Base-by-base conservation (phyloP, 169 alveolate species). In the Babesia bovis region DNA sequence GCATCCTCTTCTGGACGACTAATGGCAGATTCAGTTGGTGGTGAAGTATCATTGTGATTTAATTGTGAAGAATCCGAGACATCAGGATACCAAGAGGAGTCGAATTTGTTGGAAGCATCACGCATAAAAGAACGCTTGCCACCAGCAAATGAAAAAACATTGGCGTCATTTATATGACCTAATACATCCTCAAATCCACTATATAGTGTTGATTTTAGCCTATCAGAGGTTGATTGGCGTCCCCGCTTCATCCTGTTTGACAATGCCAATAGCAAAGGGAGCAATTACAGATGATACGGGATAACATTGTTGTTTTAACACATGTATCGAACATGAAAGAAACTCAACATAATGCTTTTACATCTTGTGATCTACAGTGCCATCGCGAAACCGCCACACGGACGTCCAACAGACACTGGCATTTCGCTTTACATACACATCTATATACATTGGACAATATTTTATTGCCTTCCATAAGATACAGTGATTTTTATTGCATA, bases 211-310 rank as follows among this genome's bases (percentile, higher is more conserved):
- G 21, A 4, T 13, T 32, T 21, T 21, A 49, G 66, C 33, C 44
- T n/a, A 1, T 32, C 25, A n/a, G 36, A 21, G 33, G 3, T 32
- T 35, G 21, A 32, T 12, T 23, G 44, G 30, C 66, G 66, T n/a
- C 36, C 50, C 49, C 66, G 49, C 44, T 56, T 56, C 66, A 56
- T 56, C 49, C 36, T 56, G 49, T n/a, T n/a, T n/a, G n/a, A n/a
- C n/a, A n/a, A n/a, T n/a, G n/a, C n/a, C n/a, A n/a, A n/a, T n/a
- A n/a, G n/a, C n/a, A n/a, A n/a, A n/a, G n/a, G n/a, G n/a, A n/a
- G n/a, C n/a, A n/a, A n/a, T n/a, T n/a, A n/a, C n/a, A n/a, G n/a
- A n/a, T n/a, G n/a, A n/a, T n/a, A n/a, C n/a, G n/a, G n/a, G n/a
- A n/a, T n/a, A n/a, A n/a, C n/a, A n/a, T n/a, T n/a, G n/a, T n/a